A percentile compares a stretch with the other conserved stretches of the same genome.
Conservation (phyloP, 257 asterid genomes). For the Plantago major region DNA sequence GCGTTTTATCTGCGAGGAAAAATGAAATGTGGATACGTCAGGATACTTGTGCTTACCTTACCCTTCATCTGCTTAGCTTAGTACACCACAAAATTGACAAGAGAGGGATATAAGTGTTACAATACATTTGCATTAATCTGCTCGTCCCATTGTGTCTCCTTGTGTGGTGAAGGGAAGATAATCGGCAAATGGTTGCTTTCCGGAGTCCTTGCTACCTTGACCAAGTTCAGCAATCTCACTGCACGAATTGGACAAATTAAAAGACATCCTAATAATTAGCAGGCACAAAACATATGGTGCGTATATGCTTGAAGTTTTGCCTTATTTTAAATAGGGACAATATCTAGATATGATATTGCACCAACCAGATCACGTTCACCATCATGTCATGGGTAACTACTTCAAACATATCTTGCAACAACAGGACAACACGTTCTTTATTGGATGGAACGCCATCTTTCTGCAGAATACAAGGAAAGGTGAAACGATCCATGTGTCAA, state of each 20-base stretch:
- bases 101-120: not conserved
- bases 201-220: slow-evolving; percentile 72
- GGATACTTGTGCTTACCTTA: slow-evolving; percentile 2
- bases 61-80: slow-evolving; percentile 3
- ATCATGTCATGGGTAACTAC: slow-evolving; percentile 90
- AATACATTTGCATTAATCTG: slow-evolving; percentile 47
- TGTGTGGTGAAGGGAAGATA: slow-evolving; percentile 69
- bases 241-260: slow-evolving; percentile 20
- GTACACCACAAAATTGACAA: too few relatives aligned
- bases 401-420: slow-evolving; percentile 93
- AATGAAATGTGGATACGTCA: not conserved
- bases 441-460: slow-evolving; percentile 60
- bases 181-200: slow-evolving; percentile 78
- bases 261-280: slow-evolving; percentile 11
- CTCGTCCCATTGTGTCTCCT: slow-evolving; percentile 91
- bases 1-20: slow-evolving; percentile 67
- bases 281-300: slow-evolving; percentile 5
- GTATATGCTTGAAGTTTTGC: not conserved
- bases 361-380: slow-evolving; percentile 85
- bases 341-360: slow-evolving; percentile 4
- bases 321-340: not conserved
- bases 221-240: slow-evolving; percentile 86
- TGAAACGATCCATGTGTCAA: slow-evolving; percentile 10
- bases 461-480: slow-evolving; percentile 41
- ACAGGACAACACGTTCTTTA: slow-evolving; percentile 71